phyloP scores from a whole-genome alignment of 192 early-diverging fungal species.

The Backusella westeae region DNA sequence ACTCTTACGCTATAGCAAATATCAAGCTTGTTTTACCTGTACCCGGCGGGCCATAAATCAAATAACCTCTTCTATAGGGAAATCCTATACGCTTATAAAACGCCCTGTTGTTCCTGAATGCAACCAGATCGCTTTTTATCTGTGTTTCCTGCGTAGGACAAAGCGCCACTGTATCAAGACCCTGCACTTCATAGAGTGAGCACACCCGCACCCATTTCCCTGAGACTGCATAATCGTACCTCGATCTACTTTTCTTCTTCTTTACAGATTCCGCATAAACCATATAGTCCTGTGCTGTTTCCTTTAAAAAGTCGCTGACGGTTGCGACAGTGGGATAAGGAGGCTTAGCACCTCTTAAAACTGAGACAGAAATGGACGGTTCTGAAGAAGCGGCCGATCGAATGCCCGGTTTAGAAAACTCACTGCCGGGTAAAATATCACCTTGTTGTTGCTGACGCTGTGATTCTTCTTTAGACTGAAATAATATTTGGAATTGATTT shows the following conservation, averaged over 20 bases:
- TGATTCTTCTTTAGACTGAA: neutral
- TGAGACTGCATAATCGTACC: conserved; percentile 26
- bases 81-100: conserved; percentile 63
- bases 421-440: neutral
- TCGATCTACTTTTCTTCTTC: neutral
- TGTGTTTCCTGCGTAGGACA: conserved; percentile 46
- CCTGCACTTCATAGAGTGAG: conserved; percentile 32
- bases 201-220: conserved; percentile 28
- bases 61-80: conserved; percentile 56
- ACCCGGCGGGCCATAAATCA: conserved; percentile 39
- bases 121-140: conserved; percentile 45
- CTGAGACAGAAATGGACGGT: neutral
- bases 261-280: conserved; percentile 17
- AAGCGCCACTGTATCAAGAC: conserved; percentile 55
- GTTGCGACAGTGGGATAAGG: conserved; percentile 13
- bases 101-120: conserved; percentile 49
- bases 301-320: conserved; percentile 6
- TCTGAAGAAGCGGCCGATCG: neutral
- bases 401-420: conserved; percentile 7
- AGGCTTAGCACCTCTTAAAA: neutral
- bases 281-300: conserved; percentile 25
- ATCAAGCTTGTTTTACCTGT: conserved; percentile 44
- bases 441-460: neutral
- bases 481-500: neutral
- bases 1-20: conserved; percentile 37